phyloP scores from a whole-genome alignment of 108 stramenopile genomes.

The Fragilaria crotonensis region DNA sequence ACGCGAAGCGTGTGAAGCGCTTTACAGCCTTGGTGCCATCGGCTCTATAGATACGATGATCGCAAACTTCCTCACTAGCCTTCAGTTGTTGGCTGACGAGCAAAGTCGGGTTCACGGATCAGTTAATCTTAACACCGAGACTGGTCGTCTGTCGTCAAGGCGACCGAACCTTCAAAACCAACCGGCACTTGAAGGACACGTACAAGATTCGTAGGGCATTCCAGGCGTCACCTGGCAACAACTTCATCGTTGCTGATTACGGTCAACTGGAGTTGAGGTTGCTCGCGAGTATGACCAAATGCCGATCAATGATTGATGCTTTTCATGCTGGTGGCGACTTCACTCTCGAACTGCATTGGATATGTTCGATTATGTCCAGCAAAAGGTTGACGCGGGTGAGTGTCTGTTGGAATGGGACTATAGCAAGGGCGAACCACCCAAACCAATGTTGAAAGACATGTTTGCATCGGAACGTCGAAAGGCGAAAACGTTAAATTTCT shows the following conservation, averaged over 20 bases:
- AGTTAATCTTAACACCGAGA: constrained; percentile 98
- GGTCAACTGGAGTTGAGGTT: constrained; percentile 97
- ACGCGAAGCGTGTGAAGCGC: constrained; percentile 88
- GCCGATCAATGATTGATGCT: constrained; percentile 95
- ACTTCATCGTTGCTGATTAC: constrained; percentile 97
- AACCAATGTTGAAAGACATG: constrained; percentile 94
- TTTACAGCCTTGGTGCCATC: constrained; percentile 81
- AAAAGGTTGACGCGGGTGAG: constrained; percentile 90
- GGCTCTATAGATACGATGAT: constrained; percentile 98
- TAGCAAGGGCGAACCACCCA: constrained; percentile 81
- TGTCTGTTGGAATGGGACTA: constrained; percentile 98
- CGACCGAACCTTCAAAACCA: constrained; percentile 99
- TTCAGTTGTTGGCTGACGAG: constrained; percentile 86
- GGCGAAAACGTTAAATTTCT: constrained; percentile 98
- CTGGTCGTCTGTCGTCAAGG: constrained; percentile 92
- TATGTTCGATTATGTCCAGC: constrained; percentile 94
- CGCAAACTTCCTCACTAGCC: constrained; percentile 75
- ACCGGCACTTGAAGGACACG: constrained; percentile 96
- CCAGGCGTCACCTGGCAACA: constrained; percentile 82
- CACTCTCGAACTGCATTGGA: constrained; percentile 97
- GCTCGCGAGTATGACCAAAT: constrained; percentile 93
- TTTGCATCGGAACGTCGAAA: constrained; percentile 96
- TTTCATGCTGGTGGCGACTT: constrained; percentile 95
- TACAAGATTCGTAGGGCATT: constrained; percentile 94
- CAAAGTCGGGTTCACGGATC: constrained; percentile 93